A percentile compares a stretch with the other conserved stretches of the same genome.
Evolutionary conservation across 2,329 filamentous ascomycete species (phyloP).

Genomic region (Colletotrichum lini): DNA sequence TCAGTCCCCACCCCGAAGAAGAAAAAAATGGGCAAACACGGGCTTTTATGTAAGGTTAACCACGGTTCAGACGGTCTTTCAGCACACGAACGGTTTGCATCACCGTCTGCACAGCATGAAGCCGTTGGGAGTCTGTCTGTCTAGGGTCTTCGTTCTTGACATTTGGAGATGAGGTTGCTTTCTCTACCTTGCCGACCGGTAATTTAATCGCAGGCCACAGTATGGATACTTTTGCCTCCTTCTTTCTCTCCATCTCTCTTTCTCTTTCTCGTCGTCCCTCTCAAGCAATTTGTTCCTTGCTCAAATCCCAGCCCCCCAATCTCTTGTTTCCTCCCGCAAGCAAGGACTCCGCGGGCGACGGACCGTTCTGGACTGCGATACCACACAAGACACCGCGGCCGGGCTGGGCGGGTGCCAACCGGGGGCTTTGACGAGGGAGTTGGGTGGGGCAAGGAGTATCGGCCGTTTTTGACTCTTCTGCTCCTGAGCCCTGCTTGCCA

Average conservation of each 20-base stretch:
- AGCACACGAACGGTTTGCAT: too few relatives aligned
- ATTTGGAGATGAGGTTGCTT: background rate
- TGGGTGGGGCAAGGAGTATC: too few relatives aligned
- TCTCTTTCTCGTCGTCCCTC: background rate
- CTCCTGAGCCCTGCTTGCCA: too few relatives aligned
- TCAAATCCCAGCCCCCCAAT: conserved; percentile 37
- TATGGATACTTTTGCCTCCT: background rate
- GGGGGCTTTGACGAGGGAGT: conserved; percentile 22
- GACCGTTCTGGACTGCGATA: conserved; percentile 35
- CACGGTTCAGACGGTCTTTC: background rate
- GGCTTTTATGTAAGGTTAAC: background rate
- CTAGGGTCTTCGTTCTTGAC: too few relatives aligned
- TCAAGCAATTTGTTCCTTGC: conserved; percentile 34
- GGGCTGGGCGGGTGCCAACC: conserved; percentile 35
- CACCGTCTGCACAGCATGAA: too few relatives aligned
- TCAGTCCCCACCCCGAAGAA: conserved; percentile 18
- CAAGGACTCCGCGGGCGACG: conserved; percentile 16
- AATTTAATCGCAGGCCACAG: conserved; percentile 3
- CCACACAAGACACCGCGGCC: conserved; percentile 27
- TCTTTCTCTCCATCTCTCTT: background rate
- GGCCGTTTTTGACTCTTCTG: conserved; percentile 5
- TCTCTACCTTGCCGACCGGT: background rate
- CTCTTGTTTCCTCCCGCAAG: conserved; percentile 37
- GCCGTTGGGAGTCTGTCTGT: too few relatives aligned
- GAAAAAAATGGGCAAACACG: conserved; percentile 34